These are phyloP conservation scores for Boletellus ananas DNA, from an alignment of 768 basidiomycete genomes.

Conservation along the genomic window DNA sequence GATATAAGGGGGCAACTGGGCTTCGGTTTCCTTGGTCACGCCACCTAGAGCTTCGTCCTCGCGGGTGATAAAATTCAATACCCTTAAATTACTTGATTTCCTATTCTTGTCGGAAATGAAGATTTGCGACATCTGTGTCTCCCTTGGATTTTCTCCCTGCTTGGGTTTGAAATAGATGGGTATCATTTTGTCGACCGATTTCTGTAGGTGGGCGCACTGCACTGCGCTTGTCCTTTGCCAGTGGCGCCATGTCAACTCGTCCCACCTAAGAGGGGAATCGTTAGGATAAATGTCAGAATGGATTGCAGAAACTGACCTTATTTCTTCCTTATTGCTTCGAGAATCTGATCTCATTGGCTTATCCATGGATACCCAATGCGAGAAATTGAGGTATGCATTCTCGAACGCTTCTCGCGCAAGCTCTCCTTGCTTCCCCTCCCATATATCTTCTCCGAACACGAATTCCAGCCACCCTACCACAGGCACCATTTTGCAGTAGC, in stretches of 20 bases:
- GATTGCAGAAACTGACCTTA: neutral
- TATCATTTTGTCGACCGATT: neutral
- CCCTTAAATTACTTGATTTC: neutral
- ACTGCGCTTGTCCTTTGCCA: slow-evolving; percentile 1
- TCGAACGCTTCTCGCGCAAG: neutral
- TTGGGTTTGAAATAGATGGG: neutral
- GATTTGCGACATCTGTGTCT: neutral
- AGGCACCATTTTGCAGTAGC: slow-evolving; percentile 11
- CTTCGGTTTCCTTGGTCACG: too few relatives aligned
- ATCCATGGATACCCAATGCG: neutral
- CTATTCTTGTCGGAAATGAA: neutral
- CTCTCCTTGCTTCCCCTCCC: too few relatives aligned
- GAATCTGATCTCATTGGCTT: neutral
- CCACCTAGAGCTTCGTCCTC: neutral
- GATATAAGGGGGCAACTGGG: neutral
- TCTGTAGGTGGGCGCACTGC: neutral
- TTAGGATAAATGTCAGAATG: neutral
- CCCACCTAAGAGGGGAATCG: neutral
- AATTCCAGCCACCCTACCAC: slow-evolving; percentile 12
- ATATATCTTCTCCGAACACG: slow-evolving; percentile 1
- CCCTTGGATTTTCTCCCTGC: too few relatives aligned
- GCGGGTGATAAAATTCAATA: neutral
- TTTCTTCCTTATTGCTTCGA: neutral
- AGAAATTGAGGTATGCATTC: neutral
- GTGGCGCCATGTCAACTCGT: neutral